phyloP scores from a whole-genome alignment of 108 stramenopile species.

The Fistulifera solaris region DNA sequence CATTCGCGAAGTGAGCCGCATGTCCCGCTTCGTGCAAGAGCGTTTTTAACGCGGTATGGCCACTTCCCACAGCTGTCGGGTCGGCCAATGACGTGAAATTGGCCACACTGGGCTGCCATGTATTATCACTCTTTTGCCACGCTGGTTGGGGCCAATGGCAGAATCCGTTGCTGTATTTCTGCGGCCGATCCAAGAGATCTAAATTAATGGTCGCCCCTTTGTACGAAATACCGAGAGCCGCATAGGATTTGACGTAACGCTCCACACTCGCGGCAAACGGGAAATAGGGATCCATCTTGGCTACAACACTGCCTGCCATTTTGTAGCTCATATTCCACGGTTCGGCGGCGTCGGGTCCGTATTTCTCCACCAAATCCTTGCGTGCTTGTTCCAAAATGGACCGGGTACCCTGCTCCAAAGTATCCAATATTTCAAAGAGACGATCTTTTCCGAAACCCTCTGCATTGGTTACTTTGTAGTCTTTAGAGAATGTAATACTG shows the following conservation, averaged over 20 bases:
- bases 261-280: slow-evolving; percentile 54
- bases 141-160: slow-evolving; percentile 68
- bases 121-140: slow-evolving; percentile 48
- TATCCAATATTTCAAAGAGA: slow-evolving; percentile 62
- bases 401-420: slow-evolving; percentile 45
- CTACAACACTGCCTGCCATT: slow-evolving; percentile 53
- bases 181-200: slow-evolving; percentile 51
- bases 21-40: slow-evolving; percentile 72
- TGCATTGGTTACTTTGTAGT: slow-evolving; percentile 61
- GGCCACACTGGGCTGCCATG: slow-evolving; percentile 37
- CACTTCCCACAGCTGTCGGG: slow-evolving; percentile 50
- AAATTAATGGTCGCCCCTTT: slow-evolving; percentile 53
- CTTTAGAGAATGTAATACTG: too few relatives aligned
- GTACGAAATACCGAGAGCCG: slow-evolving; percentile 53
- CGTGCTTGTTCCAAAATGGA: slow-evolving; percentile 44
- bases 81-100: slow-evolving; percentile 62
- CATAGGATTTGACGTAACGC: slow-evolving; percentile 43
- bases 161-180: slow-evolving; percentile 68
- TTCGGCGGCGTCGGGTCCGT: slow-evolving; percentile 36
- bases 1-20: slow-evolving; percentile 71
- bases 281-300: slow-evolving; percentile 73
- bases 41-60: slow-evolving; percentile 45
- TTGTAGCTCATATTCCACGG: slow-evolving; percentile 52
- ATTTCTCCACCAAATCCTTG: slow-evolving; percentile 31
- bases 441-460: slow-evolving; percentile 59